Evolutionary conservation across 1,284 basidiomycete genomes (phyloP), one percentile per base, ranked within the genome.

Genomic region (Sphagnurus paluster): DNA sequence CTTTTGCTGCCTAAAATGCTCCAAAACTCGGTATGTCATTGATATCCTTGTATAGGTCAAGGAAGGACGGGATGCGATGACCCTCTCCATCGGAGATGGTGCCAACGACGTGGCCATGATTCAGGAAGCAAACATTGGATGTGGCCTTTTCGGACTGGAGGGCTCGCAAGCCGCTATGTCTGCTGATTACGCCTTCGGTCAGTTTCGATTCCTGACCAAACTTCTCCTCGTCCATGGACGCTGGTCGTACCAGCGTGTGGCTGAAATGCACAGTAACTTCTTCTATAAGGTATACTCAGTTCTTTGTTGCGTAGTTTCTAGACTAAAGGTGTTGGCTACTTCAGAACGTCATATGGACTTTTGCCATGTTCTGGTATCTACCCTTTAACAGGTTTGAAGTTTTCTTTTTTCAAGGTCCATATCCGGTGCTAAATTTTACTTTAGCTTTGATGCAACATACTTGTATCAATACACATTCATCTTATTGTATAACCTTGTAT

Each of bases 121-220:
- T 55, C 96, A 99, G 66, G 95, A 98, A 62, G 96, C 96, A 26
- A 96, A 98, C 65, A 87, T 97, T 56, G 96, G 96, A 4, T 93
- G 95, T 59, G 96, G 96, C 20, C 76, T 98, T 20, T 84, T 93
- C 52, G 96, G 96, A 42, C 80, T 96, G 36, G 96, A 99, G 66
- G 96, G 96, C 44, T 95, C 93, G 17, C 96, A 99, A 67, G 96
- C 96, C 19, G 94, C 95, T 35, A 98, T 98, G 94, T 97, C 93
- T 17, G 94, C 96, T 11, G 96, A 98, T 67, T 98, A 98, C 58
- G 95, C 95, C 1, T 95, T 98, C 70, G 95, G 93, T 2, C 96
- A 98, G 63, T 99, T 99, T 75, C 77, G 95, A 44, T 98, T 88
- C 75, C 68, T 98, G 49, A 96, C 93, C 1, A 92, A 94, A 63